Evolutionary conservation across 306 rosid species (phyloP).

Genomic region (Geum urbanum): DNA sequence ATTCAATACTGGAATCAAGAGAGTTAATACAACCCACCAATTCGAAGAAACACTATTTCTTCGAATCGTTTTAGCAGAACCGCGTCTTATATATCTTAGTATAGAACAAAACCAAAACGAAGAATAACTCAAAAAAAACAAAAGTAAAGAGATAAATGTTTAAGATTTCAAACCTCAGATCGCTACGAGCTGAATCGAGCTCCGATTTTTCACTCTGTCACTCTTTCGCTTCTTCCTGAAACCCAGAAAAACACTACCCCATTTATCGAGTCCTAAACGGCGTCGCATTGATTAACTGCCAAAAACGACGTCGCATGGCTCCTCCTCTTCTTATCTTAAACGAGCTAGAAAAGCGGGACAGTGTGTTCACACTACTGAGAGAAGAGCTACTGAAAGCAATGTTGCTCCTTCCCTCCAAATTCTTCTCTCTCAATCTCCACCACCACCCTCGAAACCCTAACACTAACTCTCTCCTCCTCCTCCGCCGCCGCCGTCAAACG

Average conservation of each 20-base stretch:
- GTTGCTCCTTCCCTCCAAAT: slow-evolving; percentile 51
- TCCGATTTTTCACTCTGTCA: neutral
- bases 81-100: neutral
- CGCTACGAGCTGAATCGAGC: neutral
- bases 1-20: no score
- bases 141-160: neutral
- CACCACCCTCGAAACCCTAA: slow-evolving; percentile 23
- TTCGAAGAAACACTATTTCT: no score
- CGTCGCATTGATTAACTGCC: neutral
- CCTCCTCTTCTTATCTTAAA: neutral
- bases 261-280: neutral
- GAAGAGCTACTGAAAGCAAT: no score
- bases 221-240: no score
- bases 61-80: no score
- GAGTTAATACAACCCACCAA: no score
- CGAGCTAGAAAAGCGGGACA: neutral
- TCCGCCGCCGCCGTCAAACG: slow-evolving; percentile 31
- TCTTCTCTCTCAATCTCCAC: slow-evolving; percentile 27
- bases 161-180: slow-evolving; percentile 13
- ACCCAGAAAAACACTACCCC: no score
- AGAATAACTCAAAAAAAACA: no score
- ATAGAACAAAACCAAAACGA: neutral
- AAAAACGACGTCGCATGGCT: neutral
- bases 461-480: slow-evolving; percentile 4
- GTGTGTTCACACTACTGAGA: neutral